Base-by-base conservation (phyloP, 2,329 filamentous ascomycete species). In the Talaromyces funiculosus region DNA sequence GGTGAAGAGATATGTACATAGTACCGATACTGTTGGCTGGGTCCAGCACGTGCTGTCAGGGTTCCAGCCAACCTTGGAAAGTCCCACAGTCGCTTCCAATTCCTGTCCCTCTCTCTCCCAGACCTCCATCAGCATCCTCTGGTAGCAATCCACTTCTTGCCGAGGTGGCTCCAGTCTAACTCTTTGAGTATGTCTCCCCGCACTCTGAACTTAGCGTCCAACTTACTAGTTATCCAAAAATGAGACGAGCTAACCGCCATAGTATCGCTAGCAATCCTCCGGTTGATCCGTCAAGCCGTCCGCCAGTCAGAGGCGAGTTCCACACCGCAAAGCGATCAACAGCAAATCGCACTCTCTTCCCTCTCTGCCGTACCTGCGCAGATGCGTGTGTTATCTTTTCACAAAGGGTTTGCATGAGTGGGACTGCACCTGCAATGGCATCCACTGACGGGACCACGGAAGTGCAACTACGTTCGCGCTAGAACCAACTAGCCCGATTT, bases 291-390 rank as follows among this genome's bases (percentile, higher is more conserved):
- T 31, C 49, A 3, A 49, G n/a, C 51, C 18, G 31, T 26, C 20
- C 7, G 22, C 51, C 51, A 54, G 33, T 54, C 51, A 54, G 51
- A 40, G 51, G 14, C n/a, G 20, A 53, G 51, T 53, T 38, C 35
- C 51, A 37, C 51, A 54, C 49, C 49, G 49, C 49, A 53, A 35
- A 24, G n/a, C 33, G 51, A 54, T 54, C 51, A 22, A 29, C 47
- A 14, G 26, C n/a, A 33, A 51, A 51, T 40, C 51, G 12, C 35
- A 38, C 24, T 54, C 26, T 54, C 35, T 54, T 40, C 29, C 22
- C n/a, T 18, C 31, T 38, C 7, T 33, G 29, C 29, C 51, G 51
- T 54, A 38, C 51, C 33, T 24, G n/a, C 35, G n/a, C n/a, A n/a
- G n/a, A n/a, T n/a, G n/a, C n/a, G 7, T 40, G 16, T 24, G 24